Evolutionary conservation across 2,329 filamentous ascomycete species (phyloP), one percentile per base, ranked within the genome.

Genomic region (Venturia carpophila): DNA sequence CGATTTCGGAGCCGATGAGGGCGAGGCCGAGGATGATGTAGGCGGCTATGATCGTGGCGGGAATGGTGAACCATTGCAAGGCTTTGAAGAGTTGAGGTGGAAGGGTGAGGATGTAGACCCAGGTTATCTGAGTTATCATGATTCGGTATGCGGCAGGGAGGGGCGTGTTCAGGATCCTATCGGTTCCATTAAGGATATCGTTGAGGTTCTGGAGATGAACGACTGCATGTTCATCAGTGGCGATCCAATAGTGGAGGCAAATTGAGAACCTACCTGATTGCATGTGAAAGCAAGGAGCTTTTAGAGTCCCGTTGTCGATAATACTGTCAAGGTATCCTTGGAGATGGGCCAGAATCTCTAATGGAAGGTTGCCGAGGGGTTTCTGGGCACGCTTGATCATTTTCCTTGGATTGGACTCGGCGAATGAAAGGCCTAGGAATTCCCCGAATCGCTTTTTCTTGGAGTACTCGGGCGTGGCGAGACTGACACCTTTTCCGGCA

Each of bases 21-120:
- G 85, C 82, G 58, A 94, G 84, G 30, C 89, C 89, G 67, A 94
- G 84, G 73, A 94, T 93, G 69, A 94, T 93, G 75, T 93, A 93
- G 3, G 88, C 86, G 2, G 87, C 87, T 45, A 75, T 58, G n/a
- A 66, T 42, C 56, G 87, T 88, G 42, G 86, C 90, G 0, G 90
- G 90, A 68, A 94, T 92, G 15, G 90, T 87, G 68, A 92, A 82
- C 87, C 88, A 94, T 9, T 76, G 70, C 0, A 95, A 83, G 3
- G 76, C 73, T 0, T 74, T 72, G 72, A 84, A 84, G 7, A 95
- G 84, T 77, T 95, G 91, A 81, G 94, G 94, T 6, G 91, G 91
- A 0, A 95, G 82, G 41, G 91, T 81, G 69, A 91, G 77, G 64
- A 94, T 86, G 76, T 94, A 95, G 63, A 92, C 83, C 85, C 89